Conservation (phyloP, 73 alveolate species). For the Durusdinium trenchii region DNA sequence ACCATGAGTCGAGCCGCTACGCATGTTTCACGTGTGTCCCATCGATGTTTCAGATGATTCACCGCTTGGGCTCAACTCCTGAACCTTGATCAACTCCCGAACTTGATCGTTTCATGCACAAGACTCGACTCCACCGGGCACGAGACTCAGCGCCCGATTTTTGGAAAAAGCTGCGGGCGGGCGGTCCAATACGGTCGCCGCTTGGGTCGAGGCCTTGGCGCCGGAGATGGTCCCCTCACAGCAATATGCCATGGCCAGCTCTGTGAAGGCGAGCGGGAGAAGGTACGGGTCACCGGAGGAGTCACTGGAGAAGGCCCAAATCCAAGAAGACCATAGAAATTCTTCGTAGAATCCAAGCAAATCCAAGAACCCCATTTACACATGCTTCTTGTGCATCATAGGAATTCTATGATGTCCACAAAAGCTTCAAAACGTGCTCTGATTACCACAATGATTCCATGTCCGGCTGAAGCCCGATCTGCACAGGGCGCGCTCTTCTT, state of each 20-base stretch:
- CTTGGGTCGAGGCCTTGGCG: slow-evolving; percentile 53
- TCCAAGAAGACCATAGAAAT: too few relatives aligned
- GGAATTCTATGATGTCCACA: too few relatives aligned
- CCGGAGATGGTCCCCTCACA: slow-evolving; percentile 75
- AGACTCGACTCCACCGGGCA: neutral
- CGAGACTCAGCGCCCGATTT: neutral
- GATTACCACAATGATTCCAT: neutral
- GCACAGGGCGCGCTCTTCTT: slow-evolving; percentile 45
- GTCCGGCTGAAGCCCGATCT: neutral
- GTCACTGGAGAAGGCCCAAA: too few relatives aligned
- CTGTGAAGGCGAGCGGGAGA: slow-evolving; percentile 78
- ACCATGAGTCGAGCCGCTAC: neutral
- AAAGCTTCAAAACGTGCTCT: too few relatives aligned
- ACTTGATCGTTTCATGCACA: neutral
- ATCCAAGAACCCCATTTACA: too few relatives aligned
- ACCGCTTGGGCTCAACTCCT: too few relatives aligned
- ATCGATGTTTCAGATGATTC: neutral
- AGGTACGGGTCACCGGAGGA: too few relatives aligned
- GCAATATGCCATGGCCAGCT: slow-evolving; percentile 79
- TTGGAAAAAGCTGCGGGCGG: neutral
- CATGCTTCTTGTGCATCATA: too few relatives aligned
- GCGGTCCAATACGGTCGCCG: neutral
- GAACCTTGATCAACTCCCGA: too few relatives aligned
- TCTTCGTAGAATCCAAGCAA: too few relatives aligned
- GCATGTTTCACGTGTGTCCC: neutral